These are phyloP conservation scores for Neurospora africana DNA, from an alignment of 495 filamentous ascomycete genomes.

Conservation along the genomic window DNA sequence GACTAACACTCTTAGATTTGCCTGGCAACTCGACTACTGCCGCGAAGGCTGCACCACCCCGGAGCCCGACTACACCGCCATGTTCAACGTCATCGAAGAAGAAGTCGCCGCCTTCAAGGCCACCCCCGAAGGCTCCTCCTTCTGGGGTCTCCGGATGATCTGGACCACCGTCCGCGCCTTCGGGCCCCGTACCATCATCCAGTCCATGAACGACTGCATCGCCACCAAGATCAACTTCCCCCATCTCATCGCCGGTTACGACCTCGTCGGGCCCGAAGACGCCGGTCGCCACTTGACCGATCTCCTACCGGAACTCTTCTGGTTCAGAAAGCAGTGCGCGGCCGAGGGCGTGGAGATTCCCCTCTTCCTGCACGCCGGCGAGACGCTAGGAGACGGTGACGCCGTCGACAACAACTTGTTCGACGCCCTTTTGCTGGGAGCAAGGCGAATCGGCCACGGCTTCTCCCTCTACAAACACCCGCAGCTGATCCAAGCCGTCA, in stretches of 20 bases:
- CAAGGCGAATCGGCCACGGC: constrained; percentile 78
- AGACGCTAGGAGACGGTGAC: constrained; percentile 65
- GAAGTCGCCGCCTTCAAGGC: constrained; percentile 67
- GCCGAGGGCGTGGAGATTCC: constrained; percentile 77
- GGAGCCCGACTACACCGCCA: constrained; percentile 52
- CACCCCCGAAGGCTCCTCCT: constrained; percentile 52
- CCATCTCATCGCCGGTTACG: constrained; percentile 73
- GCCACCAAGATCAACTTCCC: constrained; percentile 68
- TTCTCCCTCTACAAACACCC: constrained; percentile 88
- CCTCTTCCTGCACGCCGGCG: constrained; percentile 91
- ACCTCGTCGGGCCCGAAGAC: constrained; percentile 82
- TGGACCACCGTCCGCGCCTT: constrained; percentile 65
- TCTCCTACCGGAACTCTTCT: constrained; percentile 74
- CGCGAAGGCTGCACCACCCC: constrained; percentile 45
- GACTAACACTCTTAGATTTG: constrained; percentile 29
- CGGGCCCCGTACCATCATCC: constrained; percentile 52
- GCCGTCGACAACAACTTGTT: constrained; percentile 75
- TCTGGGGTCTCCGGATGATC: constrained; percentile 82
- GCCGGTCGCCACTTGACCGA: constrained; percentile 62
- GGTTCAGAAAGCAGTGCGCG: constrained; percentile 78
- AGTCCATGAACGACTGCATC: constrained; percentile 80
- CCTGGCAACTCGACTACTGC: constrained; percentile 52
- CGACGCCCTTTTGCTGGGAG: constrained; percentile 80
- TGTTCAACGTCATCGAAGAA: constrained; percentile 62
- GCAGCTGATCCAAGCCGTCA: constrained; percentile 73